phyloP scores from a whole-genome alignment of 345 rosid genomes.

The Murraya koenigii region DNA sequence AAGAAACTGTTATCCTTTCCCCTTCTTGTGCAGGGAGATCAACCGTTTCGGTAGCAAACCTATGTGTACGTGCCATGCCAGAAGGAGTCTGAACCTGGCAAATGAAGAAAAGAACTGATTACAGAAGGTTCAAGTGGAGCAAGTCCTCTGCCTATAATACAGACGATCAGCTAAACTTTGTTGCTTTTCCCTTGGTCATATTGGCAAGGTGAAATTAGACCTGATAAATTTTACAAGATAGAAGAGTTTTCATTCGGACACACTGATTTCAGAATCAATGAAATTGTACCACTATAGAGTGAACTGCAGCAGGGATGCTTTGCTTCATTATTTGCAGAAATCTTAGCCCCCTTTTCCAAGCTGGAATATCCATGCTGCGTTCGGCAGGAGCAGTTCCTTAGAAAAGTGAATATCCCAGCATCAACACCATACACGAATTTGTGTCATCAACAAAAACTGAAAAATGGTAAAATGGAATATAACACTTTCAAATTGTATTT shows the following conservation, averaged over 20 bases:
- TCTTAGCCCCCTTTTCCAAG: slow-evolving; percentile 87
- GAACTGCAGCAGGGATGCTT: slow-evolving; percentile 71
- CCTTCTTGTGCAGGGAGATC: slow-evolving; percentile 95
- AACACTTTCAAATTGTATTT: not conserved
- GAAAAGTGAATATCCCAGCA: slow-evolving; percentile 92
- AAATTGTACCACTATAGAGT: slow-evolving; percentile 80
- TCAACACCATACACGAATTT: slow-evolving; percentile 65
- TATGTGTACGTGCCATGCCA: slow-evolving; percentile 78
- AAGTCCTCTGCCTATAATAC: not conserved
- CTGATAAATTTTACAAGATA: slow-evolving; percentile 5
- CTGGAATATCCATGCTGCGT: slow-evolving; percentile 99
- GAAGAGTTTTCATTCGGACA: not conserved
- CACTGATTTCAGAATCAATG: slow-evolving; percentile 7
- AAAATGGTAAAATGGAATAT: not conserved
- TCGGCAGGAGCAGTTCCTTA: slow-evolving; percentile 99
- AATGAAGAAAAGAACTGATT: slow-evolving; percentile 5
- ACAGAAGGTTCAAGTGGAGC: not conserved
- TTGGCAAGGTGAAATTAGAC: not conserved
- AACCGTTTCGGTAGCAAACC: slow-evolving; percentile 89
- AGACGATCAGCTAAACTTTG: not conserved
- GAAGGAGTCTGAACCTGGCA: slow-evolving; percentile 84
- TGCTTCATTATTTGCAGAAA: slow-evolving; percentile 71
- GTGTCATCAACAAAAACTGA: slow-evolving; percentile 12
- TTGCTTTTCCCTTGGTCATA: not conserved
- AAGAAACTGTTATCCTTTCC: slow-evolving; percentile 87